phyloP scores from a whole-genome alignment of 768 basidiomycete species.

The Boletellus emodensis region DNA sequence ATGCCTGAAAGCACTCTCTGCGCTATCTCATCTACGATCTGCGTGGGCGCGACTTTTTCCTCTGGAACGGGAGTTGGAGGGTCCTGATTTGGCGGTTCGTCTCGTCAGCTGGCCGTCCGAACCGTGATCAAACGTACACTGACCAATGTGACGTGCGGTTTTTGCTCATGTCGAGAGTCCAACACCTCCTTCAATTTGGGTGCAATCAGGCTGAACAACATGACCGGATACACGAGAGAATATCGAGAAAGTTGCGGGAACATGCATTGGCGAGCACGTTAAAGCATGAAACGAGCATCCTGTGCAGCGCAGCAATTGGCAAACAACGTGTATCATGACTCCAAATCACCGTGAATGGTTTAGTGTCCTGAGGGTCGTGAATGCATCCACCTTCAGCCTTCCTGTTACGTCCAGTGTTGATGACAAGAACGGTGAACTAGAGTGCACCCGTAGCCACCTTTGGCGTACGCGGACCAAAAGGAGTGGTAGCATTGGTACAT shows the following conservation, averaged over 20 bases:
- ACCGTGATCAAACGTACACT: neutral
- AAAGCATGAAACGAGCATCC: neutral
- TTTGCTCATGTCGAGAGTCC: neutral
- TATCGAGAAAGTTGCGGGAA: constrained; percentile 7
- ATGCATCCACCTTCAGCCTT: neutral
- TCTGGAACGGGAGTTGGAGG: neutral
- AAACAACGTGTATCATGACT: constrained; percentile 1
- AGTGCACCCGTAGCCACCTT: too few species aligned
- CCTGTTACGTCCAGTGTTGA: neutral
- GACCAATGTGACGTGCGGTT: constrained; percentile 1
- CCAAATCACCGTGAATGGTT: too few species aligned
- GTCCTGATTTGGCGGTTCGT: neutral
- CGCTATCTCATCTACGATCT: constrained; percentile 16
- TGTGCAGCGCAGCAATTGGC: neutral
- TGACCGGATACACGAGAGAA: constrained; percentile 8
- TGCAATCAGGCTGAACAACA: constrained; percentile 2
- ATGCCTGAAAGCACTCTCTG: constrained; percentile 17
- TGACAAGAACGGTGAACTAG: neutral
- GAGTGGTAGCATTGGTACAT: neutral
- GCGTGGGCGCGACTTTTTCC: constrained; percentile 5
- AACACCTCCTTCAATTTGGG: constrained; percentile 1
- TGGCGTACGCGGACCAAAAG: too few species aligned
- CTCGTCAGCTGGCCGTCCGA: neutral
- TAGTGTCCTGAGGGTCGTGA: neutral
- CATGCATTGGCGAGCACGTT: neutral